Evolutionary conservation across 352 stramenopile species (phyloP), one percentile per base, ranked within the genome.

Genomic region (Poterioochromonas sp.): DNA sequence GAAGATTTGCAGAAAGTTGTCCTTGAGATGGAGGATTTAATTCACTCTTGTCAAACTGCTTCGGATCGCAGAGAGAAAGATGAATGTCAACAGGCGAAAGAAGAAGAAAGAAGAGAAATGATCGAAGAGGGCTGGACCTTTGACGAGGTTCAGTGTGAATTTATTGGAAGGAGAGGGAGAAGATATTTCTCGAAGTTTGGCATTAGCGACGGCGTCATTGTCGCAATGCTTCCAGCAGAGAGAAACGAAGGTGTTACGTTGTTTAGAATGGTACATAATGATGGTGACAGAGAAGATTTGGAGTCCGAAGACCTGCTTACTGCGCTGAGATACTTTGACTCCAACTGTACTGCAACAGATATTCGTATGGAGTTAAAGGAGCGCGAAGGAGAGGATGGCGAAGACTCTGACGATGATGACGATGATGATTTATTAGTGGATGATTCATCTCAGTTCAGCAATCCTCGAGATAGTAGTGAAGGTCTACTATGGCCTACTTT

Each of bases 51-150:
- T 5, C 69, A 76, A 32, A 43, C 76, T 22, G 69, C 71, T 41
- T 1, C 3, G 5, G 69, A 76, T 32, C 2, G 26, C 8, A 26
- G 2, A 40, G 69, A 76, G 2, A 37, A 37, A 62, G 41, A 76
- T 3, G 77, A 81, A 20, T 20, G 20, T 29, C 29, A 77, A 70
- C 32, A 74, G 15, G 29, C n/a, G 65, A 26, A 76, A 29, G 47
- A 41, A 44, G n/a, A 74, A n/a, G n/a, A 80, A n/a, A 37, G 69
- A 22, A 26, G 79, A 8, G 47, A 77, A 35, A 76, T 81, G 43
- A 32, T 69, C 0, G 43, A 80, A n/a, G 41, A 81, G 3, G 73
- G 79, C 20, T 76, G 79, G 37, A 44, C 76, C 32, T 79, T 76
- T 44, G 18, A 47, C 26, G 58, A 32, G 5, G 15, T 40, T 32